Evolutionary conservation across 305 asterid species (phyloP).

Genomic region (Caryopteris hybrid): DNA sequence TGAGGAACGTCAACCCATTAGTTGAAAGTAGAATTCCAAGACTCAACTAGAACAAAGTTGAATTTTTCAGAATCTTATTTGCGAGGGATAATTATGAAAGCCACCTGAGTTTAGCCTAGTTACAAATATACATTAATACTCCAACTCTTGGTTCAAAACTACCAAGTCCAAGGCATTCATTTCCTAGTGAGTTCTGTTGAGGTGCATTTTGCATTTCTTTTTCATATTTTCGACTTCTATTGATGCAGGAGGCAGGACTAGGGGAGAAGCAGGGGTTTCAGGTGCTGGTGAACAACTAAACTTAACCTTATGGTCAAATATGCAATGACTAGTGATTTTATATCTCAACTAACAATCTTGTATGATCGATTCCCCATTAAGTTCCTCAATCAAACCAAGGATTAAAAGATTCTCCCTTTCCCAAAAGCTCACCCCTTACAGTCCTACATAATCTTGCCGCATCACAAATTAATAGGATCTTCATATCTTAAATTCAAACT

Average conservation of each 20-base stretch:
- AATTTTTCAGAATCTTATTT: neutral
- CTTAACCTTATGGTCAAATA: neutral
- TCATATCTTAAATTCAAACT: neutral
- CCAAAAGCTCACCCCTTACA: neutral
- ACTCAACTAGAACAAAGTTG: neutral
- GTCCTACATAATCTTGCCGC: neutral
- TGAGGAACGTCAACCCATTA: slow-evolving; percentile 12
- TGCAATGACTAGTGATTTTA: neutral
- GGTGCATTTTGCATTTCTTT: too few relatives aligned
- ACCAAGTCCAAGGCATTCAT: too few relatives aligned
- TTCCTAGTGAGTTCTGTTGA: too few relatives aligned
- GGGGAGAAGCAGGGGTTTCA: neutral
- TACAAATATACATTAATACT: too few relatives aligned
- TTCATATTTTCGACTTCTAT: too few relatives aligned
- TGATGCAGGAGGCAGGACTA: neutral
- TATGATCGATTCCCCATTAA: neutral
- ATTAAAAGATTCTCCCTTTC: neutral
- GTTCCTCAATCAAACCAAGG: neutral
- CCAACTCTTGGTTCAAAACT: too few relatives aligned
- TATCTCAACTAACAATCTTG: neutral
- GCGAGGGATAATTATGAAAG: neutral
- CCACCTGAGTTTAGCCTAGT: neutral
- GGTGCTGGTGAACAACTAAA: neutral
- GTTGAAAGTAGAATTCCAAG: neutral
- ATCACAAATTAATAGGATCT: neutral